A percentile compares a stretch with the other conserved stretches of the same genome.
These are phyloP conservation scores for Pythium plurisporium DNA, from an alignment of 352 stramenopile species.

Conservation along the genomic window DNA sequence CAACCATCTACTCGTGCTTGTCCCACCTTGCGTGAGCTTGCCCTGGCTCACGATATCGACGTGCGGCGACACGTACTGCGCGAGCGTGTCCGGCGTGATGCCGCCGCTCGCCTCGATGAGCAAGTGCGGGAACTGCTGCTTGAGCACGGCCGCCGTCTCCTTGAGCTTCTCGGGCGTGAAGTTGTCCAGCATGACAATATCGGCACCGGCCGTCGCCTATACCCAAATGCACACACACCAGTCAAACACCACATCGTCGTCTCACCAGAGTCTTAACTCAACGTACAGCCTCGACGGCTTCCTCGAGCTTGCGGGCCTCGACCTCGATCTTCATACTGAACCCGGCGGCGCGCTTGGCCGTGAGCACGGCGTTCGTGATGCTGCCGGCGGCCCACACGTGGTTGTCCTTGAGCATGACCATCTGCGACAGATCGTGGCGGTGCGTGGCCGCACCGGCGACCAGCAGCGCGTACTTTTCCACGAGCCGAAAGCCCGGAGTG, in stretches of 20 bases:
- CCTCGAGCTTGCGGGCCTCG: constrained; percentile 92
- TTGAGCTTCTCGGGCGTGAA: constrained; percentile 93
- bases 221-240: background rate
- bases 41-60: constrained; percentile 98
- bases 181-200: constrained; percentile 99
- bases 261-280: background rate
- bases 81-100: constrained; percentile 95
- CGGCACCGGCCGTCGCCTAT: constrained; percentile 58
- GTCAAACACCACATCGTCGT: background rate
- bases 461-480: constrained; percentile 99
- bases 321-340: constrained; percentile 99
- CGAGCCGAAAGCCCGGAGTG: constrained; percentile 96
- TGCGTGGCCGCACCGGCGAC: constrained; percentile 93
- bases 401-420: constrained; percentile 99
- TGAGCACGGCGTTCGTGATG: constrained; percentile 93
- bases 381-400: constrained; percentile 95
- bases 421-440: constrained; percentile 97
- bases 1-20: background rate
- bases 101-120: constrained; percentile 97
- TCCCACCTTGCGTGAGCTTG: constrained; percentile 94
- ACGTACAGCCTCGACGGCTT: constrained; percentile 90
- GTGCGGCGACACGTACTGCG: constrained; percentile 90
- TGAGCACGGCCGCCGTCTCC: constrained; percentile 88
- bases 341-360: constrained; percentile 88
- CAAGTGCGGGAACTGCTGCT: constrained; percentile 93